Evolutionary conservation across 805 yeast genomes (phyloP), one percentile per base, ranked within the genome.

Genomic region (Martiniozyma abietophila): DNA sequence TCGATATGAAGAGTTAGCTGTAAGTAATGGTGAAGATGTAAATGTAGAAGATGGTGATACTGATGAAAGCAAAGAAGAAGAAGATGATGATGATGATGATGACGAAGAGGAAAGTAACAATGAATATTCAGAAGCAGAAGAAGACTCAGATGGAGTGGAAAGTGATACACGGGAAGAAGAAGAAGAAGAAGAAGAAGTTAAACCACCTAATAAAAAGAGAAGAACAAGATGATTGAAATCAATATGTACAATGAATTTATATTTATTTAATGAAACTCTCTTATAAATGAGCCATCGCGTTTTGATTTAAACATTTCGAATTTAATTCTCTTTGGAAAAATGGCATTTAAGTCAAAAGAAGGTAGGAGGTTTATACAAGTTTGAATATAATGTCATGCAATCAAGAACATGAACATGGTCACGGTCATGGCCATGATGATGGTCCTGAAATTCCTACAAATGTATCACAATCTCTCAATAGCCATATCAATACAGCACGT

Each of bases 391-490:
- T n/a, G n/a, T 35, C 34, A 14, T 18, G 39, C 26, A 18, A 33
- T 12, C 37, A 39, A 27, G 34, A 35, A 9, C 45, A 43, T 31
- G 32, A 40, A 14, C 50, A 52, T 36, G 45, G 35, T 14, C 51
- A 45, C 24, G 34, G 37, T 24, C 51, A 48, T 27, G 41, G 33
- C 8, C 41, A 43, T 12, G 36, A 27, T 9, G 29, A 29, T 8
- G 36, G 41, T 32, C 75, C 85, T 1, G 82, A 89, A 17, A 69
- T 77, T 22, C 80, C 84, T 6, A 88, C 95, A 0, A 68, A 62
- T 36, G 61, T 70, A 4, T 65, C 81, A 2, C 92, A 80, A 45
- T 75, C 84, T n/a, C 61, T 88, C 11, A 67, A 69, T 41, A 57
- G 65, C 20, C 67, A 69, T 46, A 75, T 88, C 25, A 77, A 79